Evolutionary conservation across 345 rosid species (phyloP), one percentile per base, ranked within the genome.

Genomic region (Erysimum cheiranthoides): DNA sequence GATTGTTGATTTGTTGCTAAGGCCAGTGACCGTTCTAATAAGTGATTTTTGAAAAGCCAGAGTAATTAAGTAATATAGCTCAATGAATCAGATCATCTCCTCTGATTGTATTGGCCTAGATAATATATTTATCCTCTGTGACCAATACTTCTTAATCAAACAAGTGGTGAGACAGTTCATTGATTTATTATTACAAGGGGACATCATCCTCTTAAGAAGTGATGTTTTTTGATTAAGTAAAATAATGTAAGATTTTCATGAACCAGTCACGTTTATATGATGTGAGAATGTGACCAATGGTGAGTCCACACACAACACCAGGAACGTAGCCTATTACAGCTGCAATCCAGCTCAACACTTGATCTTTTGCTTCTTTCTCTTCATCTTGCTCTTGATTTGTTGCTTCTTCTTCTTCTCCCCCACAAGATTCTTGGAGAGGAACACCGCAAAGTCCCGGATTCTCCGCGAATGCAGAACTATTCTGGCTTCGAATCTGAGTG

Each of bases 401-500:
- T 71, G 60, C n/a, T 11, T 50, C 28, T 18, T 61, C 17, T 46
- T 60, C 31, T 32, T 34, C 18, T 57, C 9, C 5, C 0, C 30
- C 31, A 4, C 67, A 70, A 0, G 10, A 12, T 45, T 18, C 2
- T 52, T 28, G 40, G 43, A 71, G 75, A 30, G 79, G 68, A 42
- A 14, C 3, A 64, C 76, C 72, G 3, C 72, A 71, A 0, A 77
- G 67, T 0, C 17, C 52, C 0, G 8, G 65, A 46, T 71, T 64
- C 11, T 1, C 51, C 12, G 8, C 52, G 10, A 77, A 70, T 0
- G 80, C 45, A 35, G 76, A 77, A 13, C 10, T 70, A 6, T 16
- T 10, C 16, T 77, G 76, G 27, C 65, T 64, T 36, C 46, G 59
- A 70, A 77, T 21, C 28, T 77, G 80, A 54, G 72, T 77, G 7